Percentiles rank a stretch among this genome's conserved stretches.
Evolutionary conservation across 2,329 filamentous ascomycete species (phyloP).

Genomic region (Sporothrix humicola): DNA sequence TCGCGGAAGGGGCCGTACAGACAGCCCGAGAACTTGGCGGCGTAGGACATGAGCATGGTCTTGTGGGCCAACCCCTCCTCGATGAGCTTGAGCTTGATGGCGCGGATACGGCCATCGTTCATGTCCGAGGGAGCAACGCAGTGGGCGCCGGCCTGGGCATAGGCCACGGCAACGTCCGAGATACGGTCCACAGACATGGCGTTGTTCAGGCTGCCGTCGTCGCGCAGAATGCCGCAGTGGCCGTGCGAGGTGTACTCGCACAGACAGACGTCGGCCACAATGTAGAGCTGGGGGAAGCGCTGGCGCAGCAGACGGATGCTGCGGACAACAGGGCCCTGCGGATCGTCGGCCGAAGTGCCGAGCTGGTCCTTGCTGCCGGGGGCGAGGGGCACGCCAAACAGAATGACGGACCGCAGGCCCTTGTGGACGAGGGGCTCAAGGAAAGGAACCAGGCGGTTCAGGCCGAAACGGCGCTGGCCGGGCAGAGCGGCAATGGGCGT

Average conservation of each 20-base stretch:
- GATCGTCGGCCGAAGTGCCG: conserved; percentile 91
- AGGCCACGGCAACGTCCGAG: conserved; percentile 95
- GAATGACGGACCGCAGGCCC: conserved; percentile 88
- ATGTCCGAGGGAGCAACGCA: conserved; percentile 98
- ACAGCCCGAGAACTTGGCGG: conserved; percentile 96
- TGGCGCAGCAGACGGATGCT: conserved; percentile 83
- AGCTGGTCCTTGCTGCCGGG: conserved; percentile 85
- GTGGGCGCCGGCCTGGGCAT: conserved; percentile 93
- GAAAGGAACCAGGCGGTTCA: conserved; percentile 85
- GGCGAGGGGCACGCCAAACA: conserved; percentile 90
- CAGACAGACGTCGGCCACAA: conserved; percentile 90
- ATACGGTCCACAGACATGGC: conserved; percentile 91
- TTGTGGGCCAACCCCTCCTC: conserved; percentile 92
- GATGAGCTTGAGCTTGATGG: conserved; percentile 97
- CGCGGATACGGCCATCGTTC: conserved; percentile 97
- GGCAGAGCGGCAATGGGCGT: conserved; percentile 88
- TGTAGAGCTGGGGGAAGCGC: conserved; percentile 87
- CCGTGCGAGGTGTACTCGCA: conserved; percentile 99
- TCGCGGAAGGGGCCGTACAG: conserved; percentile 97
- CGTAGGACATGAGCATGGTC: conserved; percentile 95
- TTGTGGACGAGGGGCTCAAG: conserved; percentile 86
- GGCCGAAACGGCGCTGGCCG: conserved; percentile 83
- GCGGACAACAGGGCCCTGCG: conserved; percentile 87
- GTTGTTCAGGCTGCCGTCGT: conserved; percentile 93
- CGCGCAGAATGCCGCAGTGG: conserved; percentile 93